Evolutionary conservation across 2,329 filamentous ascomycete genomes (phyloP), one percentile per base, ranked within the genome.

Genomic region (Nemania sp.): DNA sequence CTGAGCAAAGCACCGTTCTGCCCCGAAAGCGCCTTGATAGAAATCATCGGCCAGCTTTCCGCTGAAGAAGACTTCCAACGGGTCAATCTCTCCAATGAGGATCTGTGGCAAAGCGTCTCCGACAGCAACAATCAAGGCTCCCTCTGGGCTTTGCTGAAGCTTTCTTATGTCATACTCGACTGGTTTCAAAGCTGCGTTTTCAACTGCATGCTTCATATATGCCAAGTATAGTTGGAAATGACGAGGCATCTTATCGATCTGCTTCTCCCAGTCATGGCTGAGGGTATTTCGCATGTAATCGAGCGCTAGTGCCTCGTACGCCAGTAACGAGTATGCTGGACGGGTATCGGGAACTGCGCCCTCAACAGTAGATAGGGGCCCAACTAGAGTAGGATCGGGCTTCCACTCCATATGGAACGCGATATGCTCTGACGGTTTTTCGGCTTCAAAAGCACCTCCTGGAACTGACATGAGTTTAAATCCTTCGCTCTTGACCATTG

Each of bases 11-110:
- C 59, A 61, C 28, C 53, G 43, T 37, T 59, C 40, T 3, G 56
- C 56, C 7, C 58, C 58, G 36, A 59, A 61, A 1, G 44, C 58
- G n/a, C 47, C 33, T 33, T 56, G 58, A 15, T 61, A 59, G 43
- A 59, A 59, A 39, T 61, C 56, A n/a, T 61, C 49, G 31, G 52
- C 54, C 20, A 62, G 28, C 49, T 61, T 55, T 15, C 28, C 53
- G 30, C 46, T 54, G 43, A 52, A 64, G 47, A 60, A 58, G 9
- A 47, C 57, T 43, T 53, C 59, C 17, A 64, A 53, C 5, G 61
- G 60, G 42, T 64, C 58, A 11, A 60, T 52, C n/a, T 60, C 59
- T 26, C 53, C 59, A 30, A 28, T 55, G 9, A 64, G 52, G 9
- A 63, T 62, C 6, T 49, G 55, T 17, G 54, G 57, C 8, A 63